Evolutionary conservation across 495 filamentous ascomycete genomes (phyloP), one percentile per base, ranked within the genome.

Genomic region (Tricharina praecox): DNA sequence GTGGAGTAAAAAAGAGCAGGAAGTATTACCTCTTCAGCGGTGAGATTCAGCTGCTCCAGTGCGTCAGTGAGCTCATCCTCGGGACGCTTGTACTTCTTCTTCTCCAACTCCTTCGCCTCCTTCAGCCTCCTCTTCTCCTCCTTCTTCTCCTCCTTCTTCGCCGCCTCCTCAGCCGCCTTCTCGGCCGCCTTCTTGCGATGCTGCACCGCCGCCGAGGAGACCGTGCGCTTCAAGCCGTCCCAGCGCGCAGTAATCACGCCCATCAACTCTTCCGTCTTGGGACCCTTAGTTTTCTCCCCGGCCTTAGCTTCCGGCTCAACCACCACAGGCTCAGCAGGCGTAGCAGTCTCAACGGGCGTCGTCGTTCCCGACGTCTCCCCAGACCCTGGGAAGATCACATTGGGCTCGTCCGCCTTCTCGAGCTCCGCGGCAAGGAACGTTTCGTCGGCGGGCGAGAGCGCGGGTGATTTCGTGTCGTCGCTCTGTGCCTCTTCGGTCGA

Each of bases 41-140:
- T 71, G 19, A 93, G 71, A 58, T 85, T 86, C 34, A 95, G 70
- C 16, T 79, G 67, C 61, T 88, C 79, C 20, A 95, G 76, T 5
- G 86, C 74, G 15, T 70, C 70, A 38, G 73, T 73, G 50, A 95
- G 72, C 52, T 93, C 90, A 38, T 79, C 72, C 47, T 74, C 69
- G 59, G 93, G 82, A 11, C 49, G 72, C 67, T 55, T 51, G 30
- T 56, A 32, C 28, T 62, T 56, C 20, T 46, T 40, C 25, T 60
- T 60, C 34, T 47, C 42, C 11, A 60, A 41, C 9, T 51, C 34
- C 11, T 19, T 56, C 37, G 42, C 61, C 24, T 43, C 43, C 23
- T 55, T 60, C 23, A 32, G 36, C 13, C 61, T 47, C 10, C 44
- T 40, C n/a, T 54, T 49, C 18, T 36, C 50, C 13, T 47, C 40